These are phyloP conservation scores for Metarhizium guizhouense DNA, from an alignment of 2,329 filamentous ascomycete species.

Conservation along the genomic window DNA sequence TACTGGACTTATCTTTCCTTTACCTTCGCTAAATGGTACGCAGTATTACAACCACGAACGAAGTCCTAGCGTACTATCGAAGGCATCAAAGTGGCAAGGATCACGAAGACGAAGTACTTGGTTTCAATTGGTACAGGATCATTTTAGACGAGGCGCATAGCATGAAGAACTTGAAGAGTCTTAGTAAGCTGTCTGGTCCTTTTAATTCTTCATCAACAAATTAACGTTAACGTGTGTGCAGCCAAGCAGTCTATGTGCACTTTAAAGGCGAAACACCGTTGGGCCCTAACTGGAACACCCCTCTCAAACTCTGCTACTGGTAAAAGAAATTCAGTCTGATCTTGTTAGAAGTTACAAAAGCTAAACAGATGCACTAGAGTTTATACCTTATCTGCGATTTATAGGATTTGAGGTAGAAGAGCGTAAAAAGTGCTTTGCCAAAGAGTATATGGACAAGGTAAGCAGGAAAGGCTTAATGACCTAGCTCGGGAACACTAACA, in stretches of 20 bases:
- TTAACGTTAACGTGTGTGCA: not conserved
- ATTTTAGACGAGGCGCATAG: conserved; percentile 49
- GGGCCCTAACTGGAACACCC: conserved; percentile 28
- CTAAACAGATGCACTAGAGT: conserved; percentile 17
- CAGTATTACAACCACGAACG: not conserved
- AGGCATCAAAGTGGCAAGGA: not conserved
- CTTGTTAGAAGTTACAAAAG: not conserved
- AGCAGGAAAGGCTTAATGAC: not conserved
- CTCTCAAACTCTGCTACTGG: conserved; percentile 22
- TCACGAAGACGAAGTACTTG: not conserved
- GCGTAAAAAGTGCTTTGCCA: not conserved
- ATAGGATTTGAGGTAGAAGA: conserved; percentile 14
- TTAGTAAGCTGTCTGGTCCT: conserved; percentile 16
- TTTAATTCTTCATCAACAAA: not conserved
- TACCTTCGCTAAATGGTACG: not conserved
- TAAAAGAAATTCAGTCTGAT: conserved; percentile 6
- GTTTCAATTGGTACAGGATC: conserved; percentile 35
- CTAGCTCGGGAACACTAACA: not conserved
- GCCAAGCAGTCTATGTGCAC: conserved; percentile 12
- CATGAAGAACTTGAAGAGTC: conserved; percentile 39
- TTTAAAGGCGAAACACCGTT: conserved; percentile 21
- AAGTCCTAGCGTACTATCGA: not conserved
- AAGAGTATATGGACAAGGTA: conserved; percentile 12
- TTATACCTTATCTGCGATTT: conserved; percentile 26
- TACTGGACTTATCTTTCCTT: not conserved